A percentile compares a stretch with the other conserved stretches of the same genome.
Evolutionary conservation across 208 protist species (phyloP).

Genomic region (Phytomonas serpens): DNA sequence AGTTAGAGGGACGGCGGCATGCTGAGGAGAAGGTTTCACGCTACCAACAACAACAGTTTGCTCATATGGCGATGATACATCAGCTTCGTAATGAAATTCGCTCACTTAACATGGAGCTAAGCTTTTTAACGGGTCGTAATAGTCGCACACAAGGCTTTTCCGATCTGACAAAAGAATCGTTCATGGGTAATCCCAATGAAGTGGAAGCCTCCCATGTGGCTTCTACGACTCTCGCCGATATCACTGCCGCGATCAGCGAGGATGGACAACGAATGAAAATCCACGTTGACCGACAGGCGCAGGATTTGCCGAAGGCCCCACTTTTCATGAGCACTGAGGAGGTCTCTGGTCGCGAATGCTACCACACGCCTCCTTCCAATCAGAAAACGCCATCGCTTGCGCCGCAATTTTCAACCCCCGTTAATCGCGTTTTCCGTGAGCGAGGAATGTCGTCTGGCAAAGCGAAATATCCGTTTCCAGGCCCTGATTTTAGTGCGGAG

Average conservation of each 20-base stretch:
- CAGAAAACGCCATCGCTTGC: not conserved
- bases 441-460: not conserved
- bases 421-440: not conserved
- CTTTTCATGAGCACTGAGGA: not conserved
- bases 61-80: constrained; percentile 1
- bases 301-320: not conserved
- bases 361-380: not conserved
- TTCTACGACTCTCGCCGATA: not conserved
- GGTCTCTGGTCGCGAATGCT: not conserved
- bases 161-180: not conserved
- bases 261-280: not conserved
- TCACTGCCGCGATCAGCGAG: not conserved
- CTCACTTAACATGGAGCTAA: constrained; percentile 10
- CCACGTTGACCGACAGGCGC: not conserved
- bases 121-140: not conserved
- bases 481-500: not conserved
- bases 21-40: constrained; percentile 2
- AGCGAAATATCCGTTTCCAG: not conserved
- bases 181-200: not conserved
- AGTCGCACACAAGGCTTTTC: not conserved
- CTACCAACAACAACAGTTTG: constrained; percentile 5
- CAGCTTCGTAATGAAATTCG: constrained; percentile 12
- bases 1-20: not conserved
- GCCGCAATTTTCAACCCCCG: not conserved
- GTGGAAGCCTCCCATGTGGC: not conserved